Percentiles rank a stretch among this genome's conserved stretches.
Evolutionary conservation across 1,284 basidiomycete species (phyloP).

Genomic region (Pterulicium gracile): DNA sequence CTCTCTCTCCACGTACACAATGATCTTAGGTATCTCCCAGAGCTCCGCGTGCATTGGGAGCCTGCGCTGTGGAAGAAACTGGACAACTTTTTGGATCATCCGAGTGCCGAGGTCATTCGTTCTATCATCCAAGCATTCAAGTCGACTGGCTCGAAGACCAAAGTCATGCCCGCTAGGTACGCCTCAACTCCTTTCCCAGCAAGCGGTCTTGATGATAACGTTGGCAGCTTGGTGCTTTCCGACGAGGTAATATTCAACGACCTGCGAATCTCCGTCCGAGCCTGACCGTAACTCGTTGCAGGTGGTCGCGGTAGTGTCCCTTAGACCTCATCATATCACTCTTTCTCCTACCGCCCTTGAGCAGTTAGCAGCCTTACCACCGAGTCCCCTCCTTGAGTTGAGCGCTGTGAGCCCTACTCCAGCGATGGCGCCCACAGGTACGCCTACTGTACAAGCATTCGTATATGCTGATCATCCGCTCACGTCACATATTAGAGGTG

Average conservation of each 20-base stretch:
- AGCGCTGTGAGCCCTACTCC: too few species aligned
- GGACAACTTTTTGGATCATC: conserved; percentile 28
- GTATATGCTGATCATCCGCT: conserved; percentile 1
- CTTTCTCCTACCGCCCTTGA: conserved; percentile 32
- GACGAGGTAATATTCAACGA: conserved; percentile 30
- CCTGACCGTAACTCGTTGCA: too few species aligned
- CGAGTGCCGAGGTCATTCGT: conserved; percentile 27
- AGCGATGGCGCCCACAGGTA: too few species aligned
- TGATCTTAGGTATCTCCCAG: conserved; percentile 14
- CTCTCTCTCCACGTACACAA: not conserved
- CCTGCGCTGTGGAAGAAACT: conserved; percentile 30
- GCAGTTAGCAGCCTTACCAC: conserved; percentile 22
- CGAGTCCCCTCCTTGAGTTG: conserved; percentile 5
- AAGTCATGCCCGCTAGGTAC: conserved; percentile 42
- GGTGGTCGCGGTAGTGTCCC: conserved; percentile 30
- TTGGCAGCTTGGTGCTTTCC: conserved; percentile 28
- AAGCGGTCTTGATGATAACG: not conserved
- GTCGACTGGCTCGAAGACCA: conserved; percentile 26
- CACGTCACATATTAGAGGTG: conserved; percentile 7
- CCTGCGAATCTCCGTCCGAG: too few species aligned
- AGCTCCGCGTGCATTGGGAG: conserved; percentile 38
- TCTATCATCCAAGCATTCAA: conserved; percentile 27
- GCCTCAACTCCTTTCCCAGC: conserved; percentile 5
- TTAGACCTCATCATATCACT: conserved; percentile 35
- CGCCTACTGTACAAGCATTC: conserved; percentile 2